phyloP scores from a whole-genome alignment of 2,329 filamentous ascomycete species.

The Phyllosticta paracitricarpa region DNA sequence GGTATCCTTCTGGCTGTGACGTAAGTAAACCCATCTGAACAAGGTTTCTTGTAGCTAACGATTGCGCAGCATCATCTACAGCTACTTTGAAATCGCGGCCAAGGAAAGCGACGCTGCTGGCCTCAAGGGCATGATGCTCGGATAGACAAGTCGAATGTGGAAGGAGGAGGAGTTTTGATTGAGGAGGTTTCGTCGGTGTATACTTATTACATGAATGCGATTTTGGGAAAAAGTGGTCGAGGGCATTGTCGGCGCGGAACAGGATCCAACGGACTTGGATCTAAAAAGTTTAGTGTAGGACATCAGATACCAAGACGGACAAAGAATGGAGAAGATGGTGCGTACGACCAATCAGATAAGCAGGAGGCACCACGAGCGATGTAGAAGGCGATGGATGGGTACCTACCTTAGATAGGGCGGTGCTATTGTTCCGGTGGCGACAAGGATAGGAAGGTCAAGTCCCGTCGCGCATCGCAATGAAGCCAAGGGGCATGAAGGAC shows the following conservation, averaged over 20 bases:
- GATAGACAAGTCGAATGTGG: slow-evolving; percentile 20
- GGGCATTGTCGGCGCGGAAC: slow-evolving; percentile 4
- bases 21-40: slow-evolving; percentile 48
- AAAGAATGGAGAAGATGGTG: not conserved
- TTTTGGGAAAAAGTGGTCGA: not conserved
- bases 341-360: not conserved
- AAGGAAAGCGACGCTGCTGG: slow-evolving; percentile 94
- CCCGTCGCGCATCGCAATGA: not conserved
- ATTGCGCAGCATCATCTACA: slow-evolving; percentile 77
- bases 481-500: not conserved
- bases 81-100: slow-evolving; percentile 98
- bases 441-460: not conserved
- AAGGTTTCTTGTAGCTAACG: slow-evolving; percentile 14
- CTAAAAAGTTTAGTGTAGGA: not conserved
- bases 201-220: slow-evolving; percentile 6
- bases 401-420: not conserved
- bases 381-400: not conserved
- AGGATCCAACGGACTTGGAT: not conserved
- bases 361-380: not conserved
- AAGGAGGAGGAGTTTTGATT: not conserved
- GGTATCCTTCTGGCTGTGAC: slow-evolving; percentile 97
- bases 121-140: slow-evolving; percentile 56
- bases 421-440: not conserved
- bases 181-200: slow-evolving; percentile 1
- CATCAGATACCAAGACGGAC: not conserved